Conservation (phyloP, 495 filamentous ascomycete genomes). For the Talaromyces thailandensis region DNA sequence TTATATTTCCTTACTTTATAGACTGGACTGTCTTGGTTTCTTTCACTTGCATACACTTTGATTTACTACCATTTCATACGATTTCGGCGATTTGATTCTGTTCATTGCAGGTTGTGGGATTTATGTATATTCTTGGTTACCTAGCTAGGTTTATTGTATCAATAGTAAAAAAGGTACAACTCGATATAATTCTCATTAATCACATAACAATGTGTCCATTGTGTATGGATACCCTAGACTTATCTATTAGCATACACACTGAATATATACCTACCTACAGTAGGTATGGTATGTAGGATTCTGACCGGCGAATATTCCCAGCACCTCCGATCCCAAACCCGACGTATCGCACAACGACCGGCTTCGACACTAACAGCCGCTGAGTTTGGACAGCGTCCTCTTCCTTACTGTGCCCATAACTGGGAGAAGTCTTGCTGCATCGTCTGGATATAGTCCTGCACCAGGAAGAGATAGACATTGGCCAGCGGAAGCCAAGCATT, state of each 20-base stretch:
- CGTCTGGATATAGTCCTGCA: neutral
- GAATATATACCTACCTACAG: neutral
- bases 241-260: neutral
- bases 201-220: neutral
- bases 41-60: neutral
- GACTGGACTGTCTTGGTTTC: neutral
- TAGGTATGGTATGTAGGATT: too few relatives aligned
- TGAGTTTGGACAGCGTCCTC: neutral
- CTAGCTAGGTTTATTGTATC: neutral
- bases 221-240: neutral
- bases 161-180: neutral
- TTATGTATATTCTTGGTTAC: neutral
- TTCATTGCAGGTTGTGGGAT: neutral
- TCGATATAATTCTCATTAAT: neutral
- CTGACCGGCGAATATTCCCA: conserved; percentile 29
- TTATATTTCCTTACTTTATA: neutral
- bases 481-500: neutral
- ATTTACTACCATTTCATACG: neutral
- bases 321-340: conserved; percentile 31
- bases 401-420: neutral
- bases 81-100: neutral
- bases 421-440: neutral
- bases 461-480: neutral
- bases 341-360: conserved; percentile 20
- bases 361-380: neutral